phyloP scores from a whole-genome alignment of 805 yeast genomes.

The Pichia cabralensis region DNA sequence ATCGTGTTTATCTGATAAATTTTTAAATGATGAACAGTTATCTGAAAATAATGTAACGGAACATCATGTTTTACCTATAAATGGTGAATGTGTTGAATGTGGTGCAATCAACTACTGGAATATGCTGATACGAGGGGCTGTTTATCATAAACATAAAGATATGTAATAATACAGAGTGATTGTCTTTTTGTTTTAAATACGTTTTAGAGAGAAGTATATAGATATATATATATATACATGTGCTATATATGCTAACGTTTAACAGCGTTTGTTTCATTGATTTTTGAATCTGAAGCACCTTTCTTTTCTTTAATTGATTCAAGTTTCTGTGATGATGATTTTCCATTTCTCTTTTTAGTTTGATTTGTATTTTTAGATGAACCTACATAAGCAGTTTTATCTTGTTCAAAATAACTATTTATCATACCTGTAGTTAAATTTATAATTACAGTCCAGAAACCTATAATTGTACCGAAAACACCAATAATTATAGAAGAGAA shows the following conservation, averaged over 20 bases:
- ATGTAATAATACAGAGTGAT: no score
- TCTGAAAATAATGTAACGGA: constrained; percentile 1
- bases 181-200: no score
- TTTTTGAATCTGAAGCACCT: constrained; percentile 17
- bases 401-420: constrained; percentile 7
- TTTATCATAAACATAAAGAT: constrained; percentile 4
- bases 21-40: constrained; percentile 3
- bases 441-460: constrained; percentile 30
- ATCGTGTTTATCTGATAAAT: constrained; percentile 22
- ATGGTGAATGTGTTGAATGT: constrained; percentile 20
- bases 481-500: constrained; percentile 35
- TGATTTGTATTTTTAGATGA: background rate
- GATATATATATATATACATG: background rate
- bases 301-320: constrained; percentile 13
- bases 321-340: constrained; percentile 1
- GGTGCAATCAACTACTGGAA: constrained; percentile 21
- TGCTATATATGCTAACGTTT: constrained; percentile 14
- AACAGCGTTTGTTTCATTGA: constrained; percentile 21
- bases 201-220: background rate
- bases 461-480: constrained; percentile 32
- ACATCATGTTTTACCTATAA: constrained; percentile 18
- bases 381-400: constrained; percentile 4
- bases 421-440: constrained; percentile 20
- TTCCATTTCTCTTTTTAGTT: background rate
- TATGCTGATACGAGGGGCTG: constrained; percentile 14